phyloP scores from a whole-genome alignment of 106 monocot species.

The Apostasia shenzhenica region DNA sequence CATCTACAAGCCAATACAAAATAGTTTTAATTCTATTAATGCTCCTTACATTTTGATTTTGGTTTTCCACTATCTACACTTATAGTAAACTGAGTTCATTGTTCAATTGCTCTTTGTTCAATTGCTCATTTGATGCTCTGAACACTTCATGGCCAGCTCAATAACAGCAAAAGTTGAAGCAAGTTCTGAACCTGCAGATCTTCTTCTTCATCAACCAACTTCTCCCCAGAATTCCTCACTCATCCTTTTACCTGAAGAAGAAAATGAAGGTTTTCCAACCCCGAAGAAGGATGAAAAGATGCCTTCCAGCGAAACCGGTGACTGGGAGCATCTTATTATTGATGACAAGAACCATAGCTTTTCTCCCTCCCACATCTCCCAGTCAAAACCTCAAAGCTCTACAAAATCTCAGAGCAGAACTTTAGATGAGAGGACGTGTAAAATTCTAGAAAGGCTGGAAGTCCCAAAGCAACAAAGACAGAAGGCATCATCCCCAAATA shows the following conservation, averaged over 20 bases:
- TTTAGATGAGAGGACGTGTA: slow-evolving; percentile 63
- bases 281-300: slow-evolving; percentile 18
- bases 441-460: slow-evolving; percentile 82
- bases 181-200: slow-evolving; percentile 4
- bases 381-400: slow-evolving; percentile 7
- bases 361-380: slow-evolving; percentile 10
- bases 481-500: background rate
- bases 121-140: background rate
- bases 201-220: slow-evolving; percentile 9
- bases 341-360: slow-evolving; percentile 31
- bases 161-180: slow-evolving; percentile 8
- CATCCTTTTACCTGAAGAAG: slow-evolving; percentile 16
- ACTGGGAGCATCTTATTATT: slow-evolving; percentile 66
- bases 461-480: slow-evolving; percentile 17
- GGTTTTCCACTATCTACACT: background rate
- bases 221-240: slow-evolving; percentile 9
- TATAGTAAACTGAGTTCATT: background rate
- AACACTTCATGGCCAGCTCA: slow-evolving; percentile 34
- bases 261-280: background rate
- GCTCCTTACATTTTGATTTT: background rate
- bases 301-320: slow-evolving; percentile 28
- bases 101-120: background rate
- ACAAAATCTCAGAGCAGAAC: slow-evolving; percentile 16
- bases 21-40: too few species aligned
- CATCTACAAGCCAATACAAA: too few species aligned